phyloP scores from a whole-genome alignment of 2,329 filamentous ascomycete species.

The Botrytis tulipae region DNA sequence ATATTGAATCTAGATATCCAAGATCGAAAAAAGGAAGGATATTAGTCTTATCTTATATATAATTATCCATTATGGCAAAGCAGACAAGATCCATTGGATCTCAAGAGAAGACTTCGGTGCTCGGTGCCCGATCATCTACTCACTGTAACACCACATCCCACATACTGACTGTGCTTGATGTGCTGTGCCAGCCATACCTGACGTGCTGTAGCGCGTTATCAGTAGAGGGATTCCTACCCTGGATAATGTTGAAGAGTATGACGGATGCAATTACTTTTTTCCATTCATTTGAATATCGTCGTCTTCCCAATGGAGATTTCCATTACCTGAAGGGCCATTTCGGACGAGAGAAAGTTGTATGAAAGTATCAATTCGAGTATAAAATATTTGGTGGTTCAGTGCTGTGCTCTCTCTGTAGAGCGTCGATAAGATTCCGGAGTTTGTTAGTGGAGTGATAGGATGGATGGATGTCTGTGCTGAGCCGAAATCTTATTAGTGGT shows the following conservation, averaged over 20 bases:
- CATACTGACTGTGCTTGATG: background rate
- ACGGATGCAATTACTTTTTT: background rate
- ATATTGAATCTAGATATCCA: background rate
- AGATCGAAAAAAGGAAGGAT: background rate
- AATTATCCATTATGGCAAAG: background rate
- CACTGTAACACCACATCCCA: background rate
- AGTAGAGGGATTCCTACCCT: background rate
- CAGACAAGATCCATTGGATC: background rate
- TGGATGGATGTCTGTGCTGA: slow-evolving; percentile 2
- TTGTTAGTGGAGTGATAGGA: background rate
- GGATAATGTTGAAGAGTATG: background rate
- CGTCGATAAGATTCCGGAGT: background rate
- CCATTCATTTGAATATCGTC: background rate
- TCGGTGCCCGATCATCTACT: background rate
- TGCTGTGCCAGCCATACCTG: slow-evolving; percentile 1
- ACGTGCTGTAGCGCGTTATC: background rate
- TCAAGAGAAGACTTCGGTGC: background rate
- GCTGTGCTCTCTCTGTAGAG: background rate
- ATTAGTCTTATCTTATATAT: background rate
- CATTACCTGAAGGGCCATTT: background rate
- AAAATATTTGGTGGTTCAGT: background rate
- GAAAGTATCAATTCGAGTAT: background rate
- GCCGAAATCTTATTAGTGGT: background rate
- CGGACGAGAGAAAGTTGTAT: background rate
- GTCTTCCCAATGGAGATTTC: background rate